Conservation (phyloP, 2,329 filamentous ascomycete species). For the Exophiala spinifera region DNA sequence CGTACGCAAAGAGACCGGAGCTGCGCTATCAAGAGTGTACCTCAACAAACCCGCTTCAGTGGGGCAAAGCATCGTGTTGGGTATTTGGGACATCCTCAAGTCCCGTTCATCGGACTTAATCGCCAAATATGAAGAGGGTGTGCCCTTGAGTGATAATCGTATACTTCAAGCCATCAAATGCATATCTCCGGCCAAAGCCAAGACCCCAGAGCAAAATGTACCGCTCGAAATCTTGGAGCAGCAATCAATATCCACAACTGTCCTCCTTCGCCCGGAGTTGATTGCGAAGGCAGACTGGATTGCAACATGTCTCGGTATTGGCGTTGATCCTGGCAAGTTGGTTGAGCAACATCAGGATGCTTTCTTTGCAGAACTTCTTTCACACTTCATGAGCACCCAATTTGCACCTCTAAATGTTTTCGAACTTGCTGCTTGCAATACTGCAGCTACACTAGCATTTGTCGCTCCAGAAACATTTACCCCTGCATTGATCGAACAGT, state of each 20-base stretch:
- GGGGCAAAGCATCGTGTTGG: slow-evolving; percentile 63
- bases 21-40: slow-evolving; percentile 64
- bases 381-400: slow-evolving; percentile 20
- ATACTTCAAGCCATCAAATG: slow-evolving; percentile 60
- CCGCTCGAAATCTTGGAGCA: slow-evolving; percentile 54
- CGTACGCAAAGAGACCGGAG: slow-evolving; percentile 62
- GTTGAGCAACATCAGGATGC: slow-evolving; percentile 61
- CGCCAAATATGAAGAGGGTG: slow-evolving; percentile 27
- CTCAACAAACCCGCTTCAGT: slow-evolving; percentile 56
- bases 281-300: slow-evolving; percentile 85
- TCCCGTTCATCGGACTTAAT: slow-evolving; percentile 34
- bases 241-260: slow-evolving; percentile 73
- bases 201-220: slow-evolving; percentile 36
- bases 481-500: slow-evolving; percentile 69
- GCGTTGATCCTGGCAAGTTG: slow-evolving; percentile 77
- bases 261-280: slow-evolving; percentile 74
- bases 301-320: slow-evolving; percentile 73
- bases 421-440: slow-evolving; percentile 72
- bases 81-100: slow-evolving; percentile 77
- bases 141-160: slow-evolving; percentile 61
- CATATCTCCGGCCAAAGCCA: slow-evolving; percentile 37
- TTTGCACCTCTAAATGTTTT: slow-evolving; percentile 41
- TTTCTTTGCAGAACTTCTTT: slow-evolving; percentile 58
- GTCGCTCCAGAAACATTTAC: slow-evolving; percentile 82
- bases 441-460: slow-evolving; percentile 87